Evolutionary conservation across 495 filamentous ascomycete genomes (phyloP).

Genomic region (Neurospora sp.): DNA sequence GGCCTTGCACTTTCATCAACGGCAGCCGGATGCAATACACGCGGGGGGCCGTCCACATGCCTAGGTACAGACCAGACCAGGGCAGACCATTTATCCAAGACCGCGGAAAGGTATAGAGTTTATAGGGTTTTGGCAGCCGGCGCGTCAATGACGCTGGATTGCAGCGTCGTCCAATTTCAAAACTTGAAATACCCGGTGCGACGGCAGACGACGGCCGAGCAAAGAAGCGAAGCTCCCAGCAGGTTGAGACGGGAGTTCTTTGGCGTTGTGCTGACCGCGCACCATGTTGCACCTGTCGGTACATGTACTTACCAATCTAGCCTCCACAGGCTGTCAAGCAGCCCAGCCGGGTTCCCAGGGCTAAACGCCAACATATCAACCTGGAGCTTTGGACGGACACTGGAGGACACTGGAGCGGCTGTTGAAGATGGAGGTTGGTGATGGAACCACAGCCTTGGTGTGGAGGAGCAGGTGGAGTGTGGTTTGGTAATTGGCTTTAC

Average conservation of each 20-base stretch:
- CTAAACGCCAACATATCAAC: background rate
- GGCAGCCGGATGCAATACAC: background rate
- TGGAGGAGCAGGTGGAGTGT: background rate
- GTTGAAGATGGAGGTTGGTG: slow-evolving; percentile 6
- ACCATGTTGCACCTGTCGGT: background rate
- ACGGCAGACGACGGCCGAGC: background rate
- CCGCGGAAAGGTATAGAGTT: background rate
- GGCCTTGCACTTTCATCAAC: background rate
- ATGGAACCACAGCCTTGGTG: background rate
- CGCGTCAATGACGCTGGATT: background rate
- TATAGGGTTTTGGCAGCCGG: background rate
- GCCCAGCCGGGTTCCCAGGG: background rate
- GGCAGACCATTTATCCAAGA: background rate
- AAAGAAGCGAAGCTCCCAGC: background rate
- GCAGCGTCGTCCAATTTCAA: background rate
- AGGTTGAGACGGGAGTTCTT: background rate
- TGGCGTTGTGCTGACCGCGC: background rate
- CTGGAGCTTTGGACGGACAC: background rate
- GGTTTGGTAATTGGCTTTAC: background rate
- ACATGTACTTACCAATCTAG: background rate
- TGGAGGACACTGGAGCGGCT: background rate
- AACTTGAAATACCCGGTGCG: background rate
- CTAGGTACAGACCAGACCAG: background rate
- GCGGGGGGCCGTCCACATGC: background rate
- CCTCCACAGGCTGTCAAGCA: background rate